Percentiles rank a stretch among this genome's conserved stretches.
phyloP scores from a whole-genome alignment of 352 stramenopile genomes.

The Globisporangium okanoganense region DNA sequence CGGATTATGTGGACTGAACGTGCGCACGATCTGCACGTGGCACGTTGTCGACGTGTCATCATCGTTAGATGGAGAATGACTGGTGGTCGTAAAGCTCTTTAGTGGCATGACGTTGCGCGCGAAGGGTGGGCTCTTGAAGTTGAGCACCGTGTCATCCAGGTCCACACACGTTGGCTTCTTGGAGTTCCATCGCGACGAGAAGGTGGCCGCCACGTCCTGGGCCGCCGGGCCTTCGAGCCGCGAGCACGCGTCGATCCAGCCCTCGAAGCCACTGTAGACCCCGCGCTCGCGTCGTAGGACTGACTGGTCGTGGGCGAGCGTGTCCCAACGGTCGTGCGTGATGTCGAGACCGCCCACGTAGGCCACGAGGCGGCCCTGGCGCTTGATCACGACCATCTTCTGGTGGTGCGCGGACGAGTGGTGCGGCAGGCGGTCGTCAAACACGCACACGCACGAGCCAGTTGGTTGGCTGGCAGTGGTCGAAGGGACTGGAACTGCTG shows the following conservation, averaged over 20 bases:
- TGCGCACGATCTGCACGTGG: slow-evolving; percentile 49
- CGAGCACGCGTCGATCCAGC: slow-evolving; percentile 58
- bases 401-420: slow-evolving; percentile 62
- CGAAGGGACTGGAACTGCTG: background rate
- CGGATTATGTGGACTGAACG: slow-evolving; percentile 36
- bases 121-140: slow-evolving; percentile 41
- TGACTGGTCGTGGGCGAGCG: slow-evolving; percentile 44
- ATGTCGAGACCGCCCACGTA: slow-evolving; percentile 58
- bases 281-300: slow-evolving; percentile 32
- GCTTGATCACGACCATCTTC: slow-evolving; percentile 58
- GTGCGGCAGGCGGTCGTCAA: slow-evolving; percentile 61
- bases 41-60: slow-evolving; percentile 3
- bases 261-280: slow-evolving; percentile 37
- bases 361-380: slow-evolving; percentile 29
- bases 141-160: slow-evolving; percentile 35
- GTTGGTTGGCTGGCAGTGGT: background rate
- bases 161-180: slow-evolving; percentile 27
- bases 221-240: slow-evolving; percentile 41
- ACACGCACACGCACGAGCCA: slow-evolving; percentile 32
- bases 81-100: background rate
- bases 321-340: slow-evolving; percentile 60
- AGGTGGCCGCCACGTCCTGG: slow-evolving; percentile 60
- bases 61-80: background rate
- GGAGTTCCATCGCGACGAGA: slow-evolving; percentile 63
- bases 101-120: slow-evolving; percentile 14